These are phyloP conservation scores for Camillea tinctor DNA, from an alignment of 2,329 filamentous ascomycete species.

Conservation along the genomic window DNA sequence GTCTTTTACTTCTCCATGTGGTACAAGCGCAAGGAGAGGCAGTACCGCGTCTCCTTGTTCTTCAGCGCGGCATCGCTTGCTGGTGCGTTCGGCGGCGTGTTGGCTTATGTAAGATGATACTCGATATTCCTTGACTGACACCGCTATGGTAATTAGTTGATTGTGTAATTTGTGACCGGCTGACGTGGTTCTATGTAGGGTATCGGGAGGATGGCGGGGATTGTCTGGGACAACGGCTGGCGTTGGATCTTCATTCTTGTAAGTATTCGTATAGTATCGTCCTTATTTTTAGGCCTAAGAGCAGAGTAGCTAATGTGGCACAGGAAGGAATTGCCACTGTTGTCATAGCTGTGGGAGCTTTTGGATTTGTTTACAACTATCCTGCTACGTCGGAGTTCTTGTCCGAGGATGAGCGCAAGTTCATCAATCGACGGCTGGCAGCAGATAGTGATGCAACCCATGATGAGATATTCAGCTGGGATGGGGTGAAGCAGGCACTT, in stretches of 20 bases:
- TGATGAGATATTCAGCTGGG: conserved; percentile 68
- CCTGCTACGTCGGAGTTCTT: conserved; percentile 60
- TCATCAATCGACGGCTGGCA: conserved; percentile 61
- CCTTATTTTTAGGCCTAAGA: no score
- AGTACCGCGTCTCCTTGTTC: conserved; percentile 56
- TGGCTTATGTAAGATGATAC: conserved; percentile 46
- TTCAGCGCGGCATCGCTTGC: conserved; percentile 55
- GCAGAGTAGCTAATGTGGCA: conserved; percentile 10
- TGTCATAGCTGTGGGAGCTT: conserved; percentile 46
- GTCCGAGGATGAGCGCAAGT: conserved; percentile 50
- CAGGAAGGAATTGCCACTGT: conserved; percentile 57
- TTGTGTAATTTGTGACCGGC: neutral
- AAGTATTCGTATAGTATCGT: no score
- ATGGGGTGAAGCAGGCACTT: conserved; percentile 60
- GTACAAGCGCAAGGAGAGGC: conserved; percentile 54
- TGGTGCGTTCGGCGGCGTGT: conserved; percentile 55
- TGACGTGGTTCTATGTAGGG: conserved; percentile 36
- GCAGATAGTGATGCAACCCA: conserved; percentile 69
- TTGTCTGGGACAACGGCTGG: conserved; percentile 54
- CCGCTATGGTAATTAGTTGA: neutral
- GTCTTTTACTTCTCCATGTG: conserved; percentile 45
- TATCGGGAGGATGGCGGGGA: conserved; percentile 52
- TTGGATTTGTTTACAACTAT: conserved; percentile 67
- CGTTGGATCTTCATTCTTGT: conserved; percentile 62
- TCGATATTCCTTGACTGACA: no score